Conservation (phyloP, 805 yeast species). For the Clavispora carvajalis region DNA sequence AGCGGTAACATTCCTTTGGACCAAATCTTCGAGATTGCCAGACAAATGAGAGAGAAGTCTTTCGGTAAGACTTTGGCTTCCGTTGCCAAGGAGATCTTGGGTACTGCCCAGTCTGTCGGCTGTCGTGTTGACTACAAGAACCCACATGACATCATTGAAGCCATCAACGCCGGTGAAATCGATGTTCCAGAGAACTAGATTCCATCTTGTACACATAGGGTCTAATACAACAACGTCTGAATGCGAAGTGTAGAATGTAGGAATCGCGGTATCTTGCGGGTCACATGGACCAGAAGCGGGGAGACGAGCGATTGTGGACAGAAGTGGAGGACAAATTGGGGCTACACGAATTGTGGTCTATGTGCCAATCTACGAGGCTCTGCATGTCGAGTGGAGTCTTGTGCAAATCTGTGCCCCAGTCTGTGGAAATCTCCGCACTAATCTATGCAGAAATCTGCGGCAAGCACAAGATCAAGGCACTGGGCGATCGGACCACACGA, state of each 20-base stretch:
- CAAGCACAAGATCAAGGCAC: too few species aligned
- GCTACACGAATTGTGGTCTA: too few species aligned
- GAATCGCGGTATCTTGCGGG: too few species aligned
- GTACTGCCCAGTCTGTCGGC: conserved; percentile 99
- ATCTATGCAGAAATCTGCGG: too few species aligned
- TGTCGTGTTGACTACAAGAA: conserved; percentile 99
- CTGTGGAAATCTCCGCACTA: too few species aligned
- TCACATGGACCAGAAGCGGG: too few species aligned
- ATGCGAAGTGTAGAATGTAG: background rate
- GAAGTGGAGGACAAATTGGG: too few species aligned
- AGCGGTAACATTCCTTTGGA: conserved; percentile 97
- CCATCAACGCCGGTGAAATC: conserved; percentile 96
- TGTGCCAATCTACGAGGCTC: too few species aligned
- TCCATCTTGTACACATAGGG: conserved; percentile 31
- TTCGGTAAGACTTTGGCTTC: conserved; percentile 97
- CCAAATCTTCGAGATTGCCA: conserved; percentile 95
- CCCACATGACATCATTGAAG: conserved; percentile 98
- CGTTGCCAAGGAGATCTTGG: conserved; percentile 96
- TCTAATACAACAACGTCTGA: conserved; percentile 6
- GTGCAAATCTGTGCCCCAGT: too few species aligned
- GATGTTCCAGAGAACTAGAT: conserved; percentile 80
- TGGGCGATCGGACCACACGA: too few species aligned
- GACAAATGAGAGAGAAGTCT: conserved; percentile 95
- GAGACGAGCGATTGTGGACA: too few species aligned
- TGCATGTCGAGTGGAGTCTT: too few species aligned